phyloP scores from a whole-genome alignment of 495 filamentous ascomycete species.

The Tuber magnatum region DNA sequence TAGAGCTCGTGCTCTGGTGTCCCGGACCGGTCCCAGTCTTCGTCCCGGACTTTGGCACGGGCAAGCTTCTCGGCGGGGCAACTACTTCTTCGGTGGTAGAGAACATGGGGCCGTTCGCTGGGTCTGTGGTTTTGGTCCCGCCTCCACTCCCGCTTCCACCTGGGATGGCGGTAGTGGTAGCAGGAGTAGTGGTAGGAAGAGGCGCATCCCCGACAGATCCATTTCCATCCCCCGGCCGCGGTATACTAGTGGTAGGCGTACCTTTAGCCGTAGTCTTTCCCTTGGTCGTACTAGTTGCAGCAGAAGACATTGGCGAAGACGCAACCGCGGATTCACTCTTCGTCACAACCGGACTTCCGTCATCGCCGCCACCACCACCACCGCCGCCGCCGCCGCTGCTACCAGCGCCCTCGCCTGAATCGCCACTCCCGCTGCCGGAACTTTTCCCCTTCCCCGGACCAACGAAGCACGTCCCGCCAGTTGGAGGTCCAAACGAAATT shows the following conservation, averaged over 20 bases:
- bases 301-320: not conserved
- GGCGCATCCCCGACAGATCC: not conserved
- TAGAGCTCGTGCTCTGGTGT: not conserved
- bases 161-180: not conserved
- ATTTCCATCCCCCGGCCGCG: not conserved
- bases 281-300: not conserved
- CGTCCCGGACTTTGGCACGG: not conserved
- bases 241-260: not conserved
- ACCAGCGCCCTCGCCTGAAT: not conserved
- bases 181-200: not conserved
- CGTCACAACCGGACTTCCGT: not conserved
- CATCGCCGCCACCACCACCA: not conserved
- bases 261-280: not conserved
- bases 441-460: not conserved
- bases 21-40: not conserved
- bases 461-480: not conserved
- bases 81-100: not conserved
- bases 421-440: not conserved
- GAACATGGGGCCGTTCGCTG: not conserved
- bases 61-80: not conserved
- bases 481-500: constrained; percentile 19
- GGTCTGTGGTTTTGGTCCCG: not conserved
- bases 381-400: not conserved
- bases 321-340: not conserved
- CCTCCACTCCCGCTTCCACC: not conserved